Percentiles rank a stretch among this genome's conserved stretches.
Evolutionary conservation across 2,329 filamentous ascomycete species (phyloP).

Genomic region (Fusarium kyushuense): DNA sequence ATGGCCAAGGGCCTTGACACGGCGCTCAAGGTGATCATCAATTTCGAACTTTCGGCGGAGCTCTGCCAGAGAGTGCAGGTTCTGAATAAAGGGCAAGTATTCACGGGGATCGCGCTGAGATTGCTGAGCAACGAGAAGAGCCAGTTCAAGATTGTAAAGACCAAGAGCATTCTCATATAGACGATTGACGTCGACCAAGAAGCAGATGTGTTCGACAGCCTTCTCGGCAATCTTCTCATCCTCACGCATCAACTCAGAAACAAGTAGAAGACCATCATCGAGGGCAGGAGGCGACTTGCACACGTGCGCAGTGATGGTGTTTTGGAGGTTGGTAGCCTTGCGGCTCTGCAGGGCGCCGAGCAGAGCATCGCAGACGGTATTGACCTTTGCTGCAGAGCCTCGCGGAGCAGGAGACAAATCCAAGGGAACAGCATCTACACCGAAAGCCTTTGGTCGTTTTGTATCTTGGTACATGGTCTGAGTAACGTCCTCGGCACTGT

Average conservation of each 20-base stretch:
- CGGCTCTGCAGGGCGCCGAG: slow-evolving; percentile 73
- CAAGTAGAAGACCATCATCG: slow-evolving; percentile 83
- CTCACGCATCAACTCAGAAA: slow-evolving; percentile 78
- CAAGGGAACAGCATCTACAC: slow-evolving; percentile 6
- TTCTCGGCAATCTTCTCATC: slow-evolving; percentile 81
- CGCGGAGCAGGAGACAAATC: slow-evolving; percentile 32
- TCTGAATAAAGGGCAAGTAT: slow-evolving; percentile 94
- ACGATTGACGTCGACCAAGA: slow-evolving; percentile 91
- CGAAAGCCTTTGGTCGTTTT: slow-evolving; percentile 56
- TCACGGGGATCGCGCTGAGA: slow-evolving; percentile 95
- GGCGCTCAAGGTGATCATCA: slow-evolving; percentile 85
- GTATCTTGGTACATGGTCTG: slow-evolving; percentile 95
- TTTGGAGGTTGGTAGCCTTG: slow-evolving; percentile 79
- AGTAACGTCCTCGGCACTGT: slow-evolving; percentile 88
- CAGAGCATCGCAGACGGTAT: slow-evolving; percentile 88
- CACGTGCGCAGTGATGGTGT: slow-evolving; percentile 93
- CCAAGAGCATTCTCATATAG: slow-evolving; percentile 92
- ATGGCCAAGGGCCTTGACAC: slow-evolving; percentile 80
- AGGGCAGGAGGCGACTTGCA: slow-evolving; percentile 93
- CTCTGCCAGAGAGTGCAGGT: slow-evolving; percentile 79
- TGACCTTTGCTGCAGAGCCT: slow-evolving; percentile 73
- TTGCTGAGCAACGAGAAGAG: slow-evolving; percentile 91
- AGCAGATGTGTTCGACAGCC: slow-evolving; percentile 96
- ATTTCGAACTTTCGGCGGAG: slow-evolving; percentile 83
- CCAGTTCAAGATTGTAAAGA: slow-evolving; percentile 90